These are phyloP conservation scores for Starmerella potacharoeniae DNA, from an alignment of 805 yeast species.

Conservation along the genomic window DNA sequence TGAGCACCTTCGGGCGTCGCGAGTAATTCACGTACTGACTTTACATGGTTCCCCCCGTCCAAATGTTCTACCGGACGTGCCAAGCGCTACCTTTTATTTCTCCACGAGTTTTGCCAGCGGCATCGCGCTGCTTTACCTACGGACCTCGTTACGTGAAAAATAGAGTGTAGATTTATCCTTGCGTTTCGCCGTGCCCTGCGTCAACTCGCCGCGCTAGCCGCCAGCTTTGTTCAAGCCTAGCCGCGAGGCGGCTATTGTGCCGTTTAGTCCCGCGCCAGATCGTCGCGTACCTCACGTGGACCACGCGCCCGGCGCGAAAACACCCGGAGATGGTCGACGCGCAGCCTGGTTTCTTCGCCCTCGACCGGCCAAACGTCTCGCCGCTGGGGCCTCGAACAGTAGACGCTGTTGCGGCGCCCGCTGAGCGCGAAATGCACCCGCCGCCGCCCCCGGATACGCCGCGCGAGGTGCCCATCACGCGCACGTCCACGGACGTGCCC, in stretches of 20 bases:
- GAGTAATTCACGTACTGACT: too few species aligned
- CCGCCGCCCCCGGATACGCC: slow-evolving; percentile 10
- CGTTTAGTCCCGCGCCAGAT: not conserved
- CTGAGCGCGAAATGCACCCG: not conserved
- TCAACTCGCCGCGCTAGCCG: too few species aligned
- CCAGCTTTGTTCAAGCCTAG: too few species aligned
- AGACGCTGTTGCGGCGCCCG: not conserved
- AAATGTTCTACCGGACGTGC: too few species aligned
- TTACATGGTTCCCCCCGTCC: too few species aligned
- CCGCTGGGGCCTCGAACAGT: not conserved
- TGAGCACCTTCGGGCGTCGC: too few species aligned
- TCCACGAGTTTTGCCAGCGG: too few species aligned
- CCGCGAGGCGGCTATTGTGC: not conserved
- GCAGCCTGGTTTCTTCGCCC: slow-evolving; percentile 3
- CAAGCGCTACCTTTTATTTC: too few species aligned
- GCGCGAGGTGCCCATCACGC: slow-evolving; percentile 14
- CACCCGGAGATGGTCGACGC: slow-evolving; percentile 6
- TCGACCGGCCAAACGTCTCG: slow-evolving; percentile 1
- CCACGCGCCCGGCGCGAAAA: slow-evolving; percentile 6
- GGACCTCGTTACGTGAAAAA: too few species aligned
- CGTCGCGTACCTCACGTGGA: slow-evolving; percentile 6
- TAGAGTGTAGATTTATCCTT: too few species aligned
- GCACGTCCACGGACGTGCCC: slow-evolving; percentile 8
- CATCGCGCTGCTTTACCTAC: too few species aligned
- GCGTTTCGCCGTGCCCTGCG: too few species aligned